Base-by-base conservation (phyloP, 257 asterid genomes). In the Eucommia ulmoides region DNA sequence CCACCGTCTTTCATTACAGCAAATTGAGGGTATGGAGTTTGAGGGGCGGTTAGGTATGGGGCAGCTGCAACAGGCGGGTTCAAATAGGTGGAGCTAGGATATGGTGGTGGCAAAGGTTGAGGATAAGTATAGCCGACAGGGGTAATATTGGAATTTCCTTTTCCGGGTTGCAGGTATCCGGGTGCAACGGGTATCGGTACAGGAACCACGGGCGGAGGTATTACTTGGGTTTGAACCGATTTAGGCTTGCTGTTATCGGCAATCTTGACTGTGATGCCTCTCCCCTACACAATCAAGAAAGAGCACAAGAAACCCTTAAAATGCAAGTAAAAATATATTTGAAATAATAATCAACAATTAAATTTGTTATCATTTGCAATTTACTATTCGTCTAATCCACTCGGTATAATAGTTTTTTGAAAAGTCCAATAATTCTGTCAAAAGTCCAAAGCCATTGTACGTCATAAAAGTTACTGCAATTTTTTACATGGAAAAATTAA, bases 201-300 rank as follows among this genome's bases (percentile, higher is more conserved):
- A 23, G 80, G 83, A 59, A 64, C 74, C 55, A 63, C 35, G 1
- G 88, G 50, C 24, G 80, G 50, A 1, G 75, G 77, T n/a, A n/a
- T n/a, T 42, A 67, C 3, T 71, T 72, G 93, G 16, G 73, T 24
- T 60, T 74, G 84, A 19, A 64, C 20, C 17, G 55, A 65, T 65
- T 70, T 86, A 46, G 79, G 78, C 74, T 78, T 86, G 78, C 67
- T 56, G 53, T 80, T 86, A 69, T 82, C 96, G 22, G 96, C 96
- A 54, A 82, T 83, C 79, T 86, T 86, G 64, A 83, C 94, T 1
- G 84, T 75, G 45, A 86, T 57, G 47, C 72, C 75, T 74, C 94
- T 76, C 48, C 94, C 96, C 93, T 82, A 84, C 55, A 62, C 55
- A 62, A 58, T 52, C 38, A 51, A 22, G 20, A 48, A 21, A 42